Evolutionary conservation across 768 basidiomycete genomes (phyloP), one percentile per base, ranked within the genome.

Genomic region (Lentinula sp.): DNA sequence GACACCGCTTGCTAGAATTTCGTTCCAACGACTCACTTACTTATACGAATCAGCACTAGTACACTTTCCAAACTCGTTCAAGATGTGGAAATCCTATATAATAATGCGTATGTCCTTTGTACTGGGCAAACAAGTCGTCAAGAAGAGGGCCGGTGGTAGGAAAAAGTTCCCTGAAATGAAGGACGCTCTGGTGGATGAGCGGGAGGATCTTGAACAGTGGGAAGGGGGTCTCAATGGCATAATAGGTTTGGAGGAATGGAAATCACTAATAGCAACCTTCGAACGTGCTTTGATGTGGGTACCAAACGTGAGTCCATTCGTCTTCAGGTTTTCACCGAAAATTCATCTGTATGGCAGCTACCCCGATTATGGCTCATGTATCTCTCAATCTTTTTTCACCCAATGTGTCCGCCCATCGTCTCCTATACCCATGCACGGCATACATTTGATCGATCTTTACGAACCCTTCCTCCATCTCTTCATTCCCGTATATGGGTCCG

Each of bases 161-260:
- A 97, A 93, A 81, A 96, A 95, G 79, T 82, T 94, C 61, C 91
- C 91, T 3, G 92, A 88, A 65, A 93, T 93, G 85, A 87, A 86
- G 72, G 92, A 96, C 64, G 90, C 91, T 61, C 71, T 97, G 67
- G 91, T 93, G 67, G 93, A 93, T 59, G 93, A 93, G 64, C 77
- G 82, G 63, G 88, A 88, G 63, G 87, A 90, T 62, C 70, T 90
- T 51, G 87, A 93, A 69, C 79, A 89, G 65, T 98, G 95, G 93
- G 85, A 91, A 52, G 87, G 85, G 6, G 88, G 91, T 16, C 74
- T 98, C 54, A 92, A 98, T 69, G 86, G 88, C 2, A 78, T 95
- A 6, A 81, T 97, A n/a, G 97, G 96, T 5, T 97, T 89, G 87
- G 88, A 92, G 65, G 97, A 99, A 73, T 99, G 97, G 97, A 93